Percentiles rank a stretch among this genome's conserved stretches.
Conservation (phyloP, 208 protist species). For the Trypanosomatidae sp. region DNA sequence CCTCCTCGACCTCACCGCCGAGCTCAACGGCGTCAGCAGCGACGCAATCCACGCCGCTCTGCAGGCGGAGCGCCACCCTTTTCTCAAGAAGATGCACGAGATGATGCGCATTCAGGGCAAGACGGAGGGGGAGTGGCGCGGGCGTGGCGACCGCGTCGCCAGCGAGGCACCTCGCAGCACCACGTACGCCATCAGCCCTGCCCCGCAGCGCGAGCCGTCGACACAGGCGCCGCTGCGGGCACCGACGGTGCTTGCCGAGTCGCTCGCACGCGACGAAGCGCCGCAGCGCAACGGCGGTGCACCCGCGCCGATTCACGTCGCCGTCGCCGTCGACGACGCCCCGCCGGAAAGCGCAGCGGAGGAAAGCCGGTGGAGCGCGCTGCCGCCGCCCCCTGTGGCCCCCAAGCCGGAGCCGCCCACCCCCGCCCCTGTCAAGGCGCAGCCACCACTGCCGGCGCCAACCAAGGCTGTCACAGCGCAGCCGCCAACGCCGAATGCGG, state of each 20-base stretch:
- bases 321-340: too few species aligned
- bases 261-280: background rate
- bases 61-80: slow-evolving; percentile 16
- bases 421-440: too few species aligned
- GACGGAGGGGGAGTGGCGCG: background rate
- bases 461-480: too few species aligned
- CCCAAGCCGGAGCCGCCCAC: too few species aligned
- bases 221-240: background rate
- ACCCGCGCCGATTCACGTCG: background rate
- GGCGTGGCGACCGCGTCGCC: background rate
- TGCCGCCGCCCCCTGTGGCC: too few species aligned
- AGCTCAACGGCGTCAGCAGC: slow-evolving; percentile 13
- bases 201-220: background rate
- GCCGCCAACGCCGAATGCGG: too few species aligned
- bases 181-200: slow-evolving; percentile 4
- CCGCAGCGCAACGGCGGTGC: background rate
- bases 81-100: slow-evolving; percentile 16
- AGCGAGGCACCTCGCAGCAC: background rate
- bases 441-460: too few species aligned
- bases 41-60: slow-evolving; percentile 18
- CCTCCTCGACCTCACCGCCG: slow-evolving; percentile 16
- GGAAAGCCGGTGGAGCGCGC: too few species aligned
- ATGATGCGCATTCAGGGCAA: background rate
- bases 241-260: slow-evolving; percentile 7
- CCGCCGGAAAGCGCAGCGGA: too few species aligned